A percentile compares a stretch with the other conserved stretches of the same genome.
These are phyloP conservation scores for Kwoniella dejecticola DNA, from an alignment of 768 basidiomycete species.

Conservation along the genomic window DNA sequence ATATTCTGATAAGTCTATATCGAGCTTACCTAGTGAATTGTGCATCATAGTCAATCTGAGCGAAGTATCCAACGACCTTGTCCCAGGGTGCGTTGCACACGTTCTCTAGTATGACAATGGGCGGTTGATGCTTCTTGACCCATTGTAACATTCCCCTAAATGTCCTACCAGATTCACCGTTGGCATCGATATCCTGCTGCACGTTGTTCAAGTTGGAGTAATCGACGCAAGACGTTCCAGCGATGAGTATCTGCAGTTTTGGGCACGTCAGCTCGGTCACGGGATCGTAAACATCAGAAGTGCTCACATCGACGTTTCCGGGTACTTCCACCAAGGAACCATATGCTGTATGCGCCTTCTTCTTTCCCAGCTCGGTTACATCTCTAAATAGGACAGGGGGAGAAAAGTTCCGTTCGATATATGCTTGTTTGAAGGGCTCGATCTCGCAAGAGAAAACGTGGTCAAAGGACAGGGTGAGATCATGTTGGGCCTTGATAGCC, in stretches of 20 bases:
- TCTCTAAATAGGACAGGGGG: slow-evolving; percentile 91
- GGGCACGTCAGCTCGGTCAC: not conserved
- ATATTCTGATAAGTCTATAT: not conserved
- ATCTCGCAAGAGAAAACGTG: slow-evolving; percentile 98
- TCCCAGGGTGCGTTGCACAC: slow-evolving; percentile 89
- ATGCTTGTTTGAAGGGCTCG: slow-evolving; percentile 95
- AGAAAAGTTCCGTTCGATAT: slow-evolving; percentile 93
- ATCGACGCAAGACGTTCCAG: slow-evolving; percentile 95
- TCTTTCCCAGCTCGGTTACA: slow-evolving; percentile 73
- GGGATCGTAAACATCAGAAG: not conserved
- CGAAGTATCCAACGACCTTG: slow-evolving; percentile 73
- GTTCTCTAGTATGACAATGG: slow-evolving; percentile 91
- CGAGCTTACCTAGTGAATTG: slow-evolving; percentile 66
- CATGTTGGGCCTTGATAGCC: slow-evolving; percentile 70
- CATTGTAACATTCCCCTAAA: slow-evolving; percentile 94
- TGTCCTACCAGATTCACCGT: slow-evolving; percentile 90
- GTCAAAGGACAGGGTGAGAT: slow-evolving; percentile 69
- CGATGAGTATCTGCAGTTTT: slow-evolving; percentile 59
- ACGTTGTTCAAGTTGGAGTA: slow-evolving; percentile 94
- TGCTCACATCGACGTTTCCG: slow-evolving; percentile 80
- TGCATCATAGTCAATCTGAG: slow-evolving; percentile 73
- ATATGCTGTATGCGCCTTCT: slow-evolving; percentile 81
- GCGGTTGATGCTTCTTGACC: slow-evolving; percentile 82
- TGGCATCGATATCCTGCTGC: slow-evolving; percentile 83
- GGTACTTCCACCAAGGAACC: slow-evolving; percentile 82